Percentiles rank a stretch among this genome's conserved stretches.
Conservation (phyloP, 306 rosid genomes). For the cucumber (Cucumis sativus) region DNA sequence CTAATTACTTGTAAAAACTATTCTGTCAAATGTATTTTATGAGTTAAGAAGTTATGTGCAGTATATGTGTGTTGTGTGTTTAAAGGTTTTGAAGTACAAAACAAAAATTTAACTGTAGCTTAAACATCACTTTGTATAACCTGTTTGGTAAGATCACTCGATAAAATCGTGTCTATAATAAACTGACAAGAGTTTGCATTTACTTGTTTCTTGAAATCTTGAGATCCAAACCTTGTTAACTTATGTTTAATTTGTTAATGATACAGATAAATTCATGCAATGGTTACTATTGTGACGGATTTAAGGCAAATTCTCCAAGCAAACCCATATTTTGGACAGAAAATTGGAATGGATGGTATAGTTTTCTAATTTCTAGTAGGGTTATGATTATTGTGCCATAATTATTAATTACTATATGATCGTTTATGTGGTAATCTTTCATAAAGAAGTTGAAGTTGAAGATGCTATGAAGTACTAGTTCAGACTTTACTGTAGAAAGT, state of each 20-base stretch:
- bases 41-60: neutral
- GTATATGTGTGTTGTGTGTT: neutral
- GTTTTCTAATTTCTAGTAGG: neutral
- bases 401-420: neutral
- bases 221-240: neutral
- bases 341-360: slow-evolving; percentile 98
- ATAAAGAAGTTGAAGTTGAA: neutral
- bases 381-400: neutral
- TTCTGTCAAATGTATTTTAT: neutral
- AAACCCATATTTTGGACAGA: slow-evolving; percentile 85
- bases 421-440: neutral
- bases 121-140: neutral
- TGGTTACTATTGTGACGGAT: slow-evolving; percentile 92
- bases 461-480: neutral
- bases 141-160: neutral
- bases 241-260: slow-evolving; percentile 8
- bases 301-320: slow-evolving; percentile 56
- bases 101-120: neutral
- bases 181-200: neutral
- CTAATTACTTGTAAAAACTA: neutral
- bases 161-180: neutral
- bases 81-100: neutral
- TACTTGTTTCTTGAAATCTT: neutral
- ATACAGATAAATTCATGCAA: slow-evolving; percentile 86
- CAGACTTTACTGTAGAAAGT: neutral